These are phyloP conservation scores for Helichrysum umbraculigerum DNA, from an alignment of 129 eudicot genomes.

Conservation along the genomic window DNA sequence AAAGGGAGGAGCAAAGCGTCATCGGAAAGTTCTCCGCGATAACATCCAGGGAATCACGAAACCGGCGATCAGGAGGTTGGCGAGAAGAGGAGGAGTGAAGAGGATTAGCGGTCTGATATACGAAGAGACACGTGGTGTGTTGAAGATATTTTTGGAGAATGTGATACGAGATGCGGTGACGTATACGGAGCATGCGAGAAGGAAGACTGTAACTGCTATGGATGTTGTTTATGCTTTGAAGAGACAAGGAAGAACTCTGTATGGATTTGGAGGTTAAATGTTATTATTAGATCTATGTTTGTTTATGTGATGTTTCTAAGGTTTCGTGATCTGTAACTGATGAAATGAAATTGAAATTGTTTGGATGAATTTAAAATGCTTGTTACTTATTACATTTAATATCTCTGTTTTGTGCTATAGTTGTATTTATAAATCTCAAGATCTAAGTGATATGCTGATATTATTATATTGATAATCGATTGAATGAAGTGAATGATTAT, in stretches of 20 bases:
- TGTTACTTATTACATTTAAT: too few relatives aligned
- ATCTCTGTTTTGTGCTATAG: too few relatives aligned
- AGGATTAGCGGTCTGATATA: constrained; percentile 30
- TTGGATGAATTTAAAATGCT: not conserved
- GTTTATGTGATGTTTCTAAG: not conserved
- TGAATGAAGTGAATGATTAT: too few relatives aligned
- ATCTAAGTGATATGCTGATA: too few relatives aligned
- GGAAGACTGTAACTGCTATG: constrained; percentile 31
- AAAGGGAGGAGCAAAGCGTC: constrained; percentile 37
- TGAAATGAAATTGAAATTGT: not conserved
- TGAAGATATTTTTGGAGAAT: constrained; percentile 38
- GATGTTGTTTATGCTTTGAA: constrained; percentile 33
- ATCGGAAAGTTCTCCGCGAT: constrained; percentile 29
- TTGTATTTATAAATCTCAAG: too few relatives aligned
- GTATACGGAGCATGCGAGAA: constrained; percentile 30
- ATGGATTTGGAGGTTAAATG: constrained; percentile 21
- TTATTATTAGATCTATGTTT: not conserved
- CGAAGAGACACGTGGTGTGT: constrained; percentile 30
- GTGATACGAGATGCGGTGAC: constrained; percentile 33
- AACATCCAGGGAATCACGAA: constrained; percentile 34
- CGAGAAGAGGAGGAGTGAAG: constrained; percentile 36
- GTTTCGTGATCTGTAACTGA: not conserved
- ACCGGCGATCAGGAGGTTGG: constrained; percentile 34
- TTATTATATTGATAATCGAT: too few relatives aligned
- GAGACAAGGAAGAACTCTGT: constrained; percentile 26